Percentiles rank a stretch among this genome's conserved stretches.
Evolutionary conservation across 768 basidiomycete genomes (phyloP).

Genomic region (Termitomyces sp.): DNA sequence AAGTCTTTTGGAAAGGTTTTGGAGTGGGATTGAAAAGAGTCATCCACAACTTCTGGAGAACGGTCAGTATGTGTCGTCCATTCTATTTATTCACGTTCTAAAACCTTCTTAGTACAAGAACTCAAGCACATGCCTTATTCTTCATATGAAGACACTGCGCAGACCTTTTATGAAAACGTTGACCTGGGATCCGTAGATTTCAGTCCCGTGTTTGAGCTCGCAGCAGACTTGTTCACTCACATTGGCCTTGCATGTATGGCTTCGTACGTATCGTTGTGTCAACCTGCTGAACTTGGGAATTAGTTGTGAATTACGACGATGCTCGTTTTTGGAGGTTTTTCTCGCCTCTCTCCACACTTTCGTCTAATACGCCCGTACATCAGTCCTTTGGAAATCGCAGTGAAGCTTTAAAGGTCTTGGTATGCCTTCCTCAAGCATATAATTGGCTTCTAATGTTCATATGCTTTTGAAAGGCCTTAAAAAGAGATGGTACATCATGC

Average conservation of each 20-base stretch:
- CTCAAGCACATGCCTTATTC: constrained; percentile 12
- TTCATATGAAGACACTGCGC: constrained; percentile 9
- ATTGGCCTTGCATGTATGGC: constrained; percentile 15
- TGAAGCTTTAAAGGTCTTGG: constrained; percentile 6
- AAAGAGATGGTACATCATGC: constrained; percentile 17
- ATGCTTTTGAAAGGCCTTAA: constrained; percentile 5
- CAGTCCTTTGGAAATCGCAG: background rate
- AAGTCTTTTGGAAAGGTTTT: constrained; percentile 14
- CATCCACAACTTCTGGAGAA: constrained; percentile 19
- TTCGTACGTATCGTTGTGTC: background rate
- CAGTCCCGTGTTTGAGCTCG: constrained; percentile 11
- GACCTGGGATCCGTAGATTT: constrained; percentile 7
- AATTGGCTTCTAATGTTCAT: background rate
- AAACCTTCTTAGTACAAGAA: constrained; percentile 10
- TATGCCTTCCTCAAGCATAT: background rate
- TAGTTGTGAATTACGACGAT: constrained; percentile 8
- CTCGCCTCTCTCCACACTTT: constrained; percentile 1
- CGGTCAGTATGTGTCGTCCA: constrained; percentile 8
- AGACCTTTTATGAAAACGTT: constrained; percentile 14
- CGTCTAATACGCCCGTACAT: background rate
- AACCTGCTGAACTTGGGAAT: background rate
- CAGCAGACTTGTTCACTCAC: constrained; percentile 15
- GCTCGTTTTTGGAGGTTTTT: constrained; percentile 1
- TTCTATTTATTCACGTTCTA: background rate
- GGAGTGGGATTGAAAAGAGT: constrained; percentile 13